Evolutionary conservation across 2,329 filamentous ascomycete genomes (phyloP), one percentile per base, ranked within the genome.

Genomic region (Aspergillus chevalieri): DNA sequence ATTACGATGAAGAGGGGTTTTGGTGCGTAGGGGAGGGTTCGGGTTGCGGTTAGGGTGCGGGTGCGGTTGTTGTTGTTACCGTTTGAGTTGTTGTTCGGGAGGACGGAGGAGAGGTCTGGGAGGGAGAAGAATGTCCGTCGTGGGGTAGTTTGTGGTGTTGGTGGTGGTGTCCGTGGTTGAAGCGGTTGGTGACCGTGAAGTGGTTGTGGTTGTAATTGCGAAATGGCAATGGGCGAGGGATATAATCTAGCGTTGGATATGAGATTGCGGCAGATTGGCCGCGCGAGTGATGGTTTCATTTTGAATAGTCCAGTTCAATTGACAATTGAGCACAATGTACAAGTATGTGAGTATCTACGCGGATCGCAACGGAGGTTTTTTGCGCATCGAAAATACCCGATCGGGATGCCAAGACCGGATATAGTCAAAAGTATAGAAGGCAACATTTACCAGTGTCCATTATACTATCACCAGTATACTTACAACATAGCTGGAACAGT

Each of bases 1-100:
- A 98, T 91, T 48, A 96, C 80, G 57, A 78, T 77, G 80, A 93
- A 98, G 59, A 98, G 83, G 1, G 82, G 76, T 4, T 70, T 62
- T 28, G 83, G 75, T 0, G 84, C 73, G 75, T 94, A 94, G 12
- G 87, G 86, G 12, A 97, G 84, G 3, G 79, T 86, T 53, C 89
- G 86, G 17, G 79, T 78, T 9, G 89, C 90, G 46, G 80, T 82
- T 50, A 97, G 78, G 56, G 75, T 81, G 64, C 91, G 87, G 60
- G 75, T 75, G 55, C 78, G 70, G 21, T 56, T 54, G 36, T 57
- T 56, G 52, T 51, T 51, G 24, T 61, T 59, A 38, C 21, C 21
- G 21, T 52, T 43, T 19, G 53, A 54, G 34, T 53, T 53, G 34
- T 51, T 59, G 44, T 47, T 48, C 9, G 60, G 57, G 34, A 61